Conservation (phyloP, 306 rosid species). For the Datisca glomerata region DNA sequence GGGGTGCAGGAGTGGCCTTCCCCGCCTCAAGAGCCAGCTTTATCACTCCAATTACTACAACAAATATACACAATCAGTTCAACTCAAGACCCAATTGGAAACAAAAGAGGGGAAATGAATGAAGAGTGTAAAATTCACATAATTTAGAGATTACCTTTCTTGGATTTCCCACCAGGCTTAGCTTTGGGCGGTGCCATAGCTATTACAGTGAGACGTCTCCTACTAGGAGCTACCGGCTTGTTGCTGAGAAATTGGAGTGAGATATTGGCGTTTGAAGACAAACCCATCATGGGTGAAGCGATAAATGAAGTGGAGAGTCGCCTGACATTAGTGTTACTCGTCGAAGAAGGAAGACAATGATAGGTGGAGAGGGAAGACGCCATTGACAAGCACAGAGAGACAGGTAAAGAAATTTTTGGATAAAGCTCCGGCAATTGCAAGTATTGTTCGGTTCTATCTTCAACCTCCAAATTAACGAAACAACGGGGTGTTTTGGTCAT, state of each 20-base stretch:
- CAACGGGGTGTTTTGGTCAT: too few relatives aligned
- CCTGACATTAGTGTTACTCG: conserved; percentile 2
- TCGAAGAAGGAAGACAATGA: conserved; percentile 6
- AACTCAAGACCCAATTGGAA: not conserved
- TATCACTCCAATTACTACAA: conserved; percentile 72
- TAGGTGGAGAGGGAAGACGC: conserved; percentile 37
- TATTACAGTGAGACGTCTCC: conserved; percentile 41
- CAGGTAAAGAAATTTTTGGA: too few relatives aligned
- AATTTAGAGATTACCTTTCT: conserved; percentile 49
- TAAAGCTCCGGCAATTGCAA: too few relatives aligned
- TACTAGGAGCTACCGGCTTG: conserved; percentile 10
- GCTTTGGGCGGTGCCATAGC: conserved; percentile 99
- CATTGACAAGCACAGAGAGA: conserved; percentile 30
- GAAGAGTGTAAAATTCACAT: not conserved
- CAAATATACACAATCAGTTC: conserved; percentile 2
- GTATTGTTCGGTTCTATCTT: too few relatives aligned
- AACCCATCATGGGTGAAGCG: conserved; percentile 19
- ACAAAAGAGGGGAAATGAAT: not conserved
- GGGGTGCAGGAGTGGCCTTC: conserved; percentile 99
- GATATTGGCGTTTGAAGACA: conserved; percentile 25
- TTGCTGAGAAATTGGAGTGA: conserved; percentile 12
- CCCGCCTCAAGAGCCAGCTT: conserved; percentile 98
- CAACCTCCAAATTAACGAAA: too few relatives aligned
- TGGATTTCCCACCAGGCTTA: conserved; percentile 74
- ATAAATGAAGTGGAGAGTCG: conserved; percentile 37